Base-by-base conservation (phyloP, 2,329 filamentous ascomycete species). In the Tolypocladium paradoxum region DNA sequence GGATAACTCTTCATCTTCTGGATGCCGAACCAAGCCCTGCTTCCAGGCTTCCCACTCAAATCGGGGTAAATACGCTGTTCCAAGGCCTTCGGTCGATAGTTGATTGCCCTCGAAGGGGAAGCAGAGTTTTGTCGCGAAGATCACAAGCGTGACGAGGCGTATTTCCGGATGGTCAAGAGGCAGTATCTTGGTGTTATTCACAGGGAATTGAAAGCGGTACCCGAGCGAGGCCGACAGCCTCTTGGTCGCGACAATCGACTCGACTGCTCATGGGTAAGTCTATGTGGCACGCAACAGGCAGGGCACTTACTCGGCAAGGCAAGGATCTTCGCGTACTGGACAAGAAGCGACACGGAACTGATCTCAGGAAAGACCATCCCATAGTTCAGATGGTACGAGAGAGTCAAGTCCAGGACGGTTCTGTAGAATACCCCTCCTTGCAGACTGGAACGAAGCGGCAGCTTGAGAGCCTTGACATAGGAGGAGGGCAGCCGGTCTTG, bases 21-120 rank as follows among this genome's bases (percentile, higher is more conserved):
- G 48, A 27, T 58, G 27, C 12, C 58, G 53, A 33, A 66, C 63
- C 62, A 81, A 79, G 22, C 73, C 69, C 3, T 72, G 65, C 47
- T 73, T 70, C 92, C 92, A 97, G 33, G 68, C 69, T 0, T 68
- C 57, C 92, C 92, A 97, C 63, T 92, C 73, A 53, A 96, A 60
- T 31, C 35, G 50, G 43, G 62, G 56, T 51, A 64, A 22, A 36
- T 31, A 36, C 33, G 40, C 27, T 22, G 49, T 50, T n/a, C 40
- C 48, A 31, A 48, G 34, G 29, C 29, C 43, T 12, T 52, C 49
- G 24, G 61, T 50, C 20, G 73, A 74, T 36, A 64, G 67, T 8
- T 76, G 78, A 58, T 74, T 62, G 24, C 73, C 71, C 61, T 89
- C 82, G 46, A 96, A 82, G 0, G 92, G 89, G 61, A 89, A 90